Evolutionary conservation across 768 basidiomycete genomes (phyloP).

Genomic region (Candolleomyces eurysporus): DNA sequence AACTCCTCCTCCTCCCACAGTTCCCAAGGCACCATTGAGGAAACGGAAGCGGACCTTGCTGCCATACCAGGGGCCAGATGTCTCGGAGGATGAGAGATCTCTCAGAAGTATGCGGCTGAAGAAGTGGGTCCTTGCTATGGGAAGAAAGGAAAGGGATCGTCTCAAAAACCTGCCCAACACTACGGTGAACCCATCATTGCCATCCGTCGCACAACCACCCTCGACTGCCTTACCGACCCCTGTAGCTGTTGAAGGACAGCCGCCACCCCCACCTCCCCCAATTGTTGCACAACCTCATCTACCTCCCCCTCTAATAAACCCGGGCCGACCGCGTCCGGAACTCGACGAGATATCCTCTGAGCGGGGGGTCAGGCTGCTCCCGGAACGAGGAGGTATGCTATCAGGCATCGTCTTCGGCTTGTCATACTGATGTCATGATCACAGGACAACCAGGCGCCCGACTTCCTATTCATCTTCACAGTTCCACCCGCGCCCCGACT

Average conservation of each 20-base stretch:
- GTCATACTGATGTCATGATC: background rate
- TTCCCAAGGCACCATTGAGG: slow-evolving; percentile 56
- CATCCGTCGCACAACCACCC: background rate
- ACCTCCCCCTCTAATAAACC: slow-evolving; percentile 38
- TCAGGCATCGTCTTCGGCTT: background rate
- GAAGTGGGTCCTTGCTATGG: slow-evolving; percentile 69
- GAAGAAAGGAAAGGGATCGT: slow-evolving; percentile 74
- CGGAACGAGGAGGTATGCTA: slow-evolving; percentile 62
- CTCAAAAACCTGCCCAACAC: slow-evolving; percentile 46
- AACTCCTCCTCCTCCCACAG: slow-evolving; percentile 62
- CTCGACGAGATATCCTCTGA: slow-evolving; percentile 71
- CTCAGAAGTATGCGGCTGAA: slow-evolving; percentile 67
- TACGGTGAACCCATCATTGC: slow-evolving; percentile 1
- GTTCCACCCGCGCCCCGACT: slow-evolving; percentile 69
- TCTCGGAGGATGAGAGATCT: slow-evolving; percentile 48
- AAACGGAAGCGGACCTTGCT: slow-evolving; percentile 71
- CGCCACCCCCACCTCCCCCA: background rate
- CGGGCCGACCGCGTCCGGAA: slow-evolving; percentile 43
- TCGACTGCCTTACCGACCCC: background rate
- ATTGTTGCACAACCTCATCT: background rate
- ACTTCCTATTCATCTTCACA: slow-evolving; percentile 69
- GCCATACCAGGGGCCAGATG: slow-evolving; percentile 69
- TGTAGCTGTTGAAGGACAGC: slow-evolving; percentile 3
- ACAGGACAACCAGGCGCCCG: slow-evolving; percentile 71
- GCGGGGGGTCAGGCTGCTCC: slow-evolving; percentile 60